These are phyloP conservation scores for Sphaerulina musiva DNA, from an alignment of 2,329 filamentous ascomycete species.

Conservation along the genomic window DNA sequence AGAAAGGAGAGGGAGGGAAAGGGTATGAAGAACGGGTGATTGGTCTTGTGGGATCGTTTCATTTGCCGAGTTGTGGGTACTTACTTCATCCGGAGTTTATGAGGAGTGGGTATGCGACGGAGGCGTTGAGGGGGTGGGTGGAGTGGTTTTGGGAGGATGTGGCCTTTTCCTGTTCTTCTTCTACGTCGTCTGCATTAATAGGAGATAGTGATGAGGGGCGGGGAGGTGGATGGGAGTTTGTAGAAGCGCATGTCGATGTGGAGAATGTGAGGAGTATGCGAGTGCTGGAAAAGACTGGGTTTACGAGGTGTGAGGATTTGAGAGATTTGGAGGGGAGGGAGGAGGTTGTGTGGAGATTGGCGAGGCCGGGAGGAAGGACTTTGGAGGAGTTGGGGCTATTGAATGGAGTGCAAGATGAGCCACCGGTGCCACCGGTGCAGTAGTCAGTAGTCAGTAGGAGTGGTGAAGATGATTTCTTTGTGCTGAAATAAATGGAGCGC, in stretches of 20 bases:
- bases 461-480: no score
- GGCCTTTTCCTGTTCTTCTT: slow-evolving; percentile 25
- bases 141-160: slow-evolving; percentile 38
- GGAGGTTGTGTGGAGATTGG: slow-evolving; percentile 35
- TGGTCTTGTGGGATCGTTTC: slow-evolving; percentile 39
- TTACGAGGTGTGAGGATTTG: slow-evolving; percentile 39
- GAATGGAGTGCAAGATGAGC: slow-evolving; percentile 6
- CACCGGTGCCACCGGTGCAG: slow-evolving; percentile 14
- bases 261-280: slow-evolving; percentile 50
- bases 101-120: slow-evolving; percentile 41
- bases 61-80: slow-evolving; percentile 40
- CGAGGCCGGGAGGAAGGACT: slow-evolving; percentile 23
- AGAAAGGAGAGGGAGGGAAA: slow-evolving; percentile 47
- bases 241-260: slow-evolving; percentile 44
- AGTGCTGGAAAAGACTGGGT: slow-evolving; percentile 53
- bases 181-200: no score
- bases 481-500: no score
- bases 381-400: slow-evolving; percentile 22
- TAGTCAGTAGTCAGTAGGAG: neutral
- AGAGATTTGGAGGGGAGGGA: slow-evolving; percentile 35
- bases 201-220: slow-evolving; percentile 8
- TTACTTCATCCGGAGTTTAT: slow-evolving; percentile 34
- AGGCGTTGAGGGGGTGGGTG: slow-evolving; percentile 40
- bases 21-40: slow-evolving; percentile 38
- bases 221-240: slow-evolving; percentile 30